phyloP scores from a whole-genome alignment of 305 asterid species.

The Solanum hybrid region DNA sequence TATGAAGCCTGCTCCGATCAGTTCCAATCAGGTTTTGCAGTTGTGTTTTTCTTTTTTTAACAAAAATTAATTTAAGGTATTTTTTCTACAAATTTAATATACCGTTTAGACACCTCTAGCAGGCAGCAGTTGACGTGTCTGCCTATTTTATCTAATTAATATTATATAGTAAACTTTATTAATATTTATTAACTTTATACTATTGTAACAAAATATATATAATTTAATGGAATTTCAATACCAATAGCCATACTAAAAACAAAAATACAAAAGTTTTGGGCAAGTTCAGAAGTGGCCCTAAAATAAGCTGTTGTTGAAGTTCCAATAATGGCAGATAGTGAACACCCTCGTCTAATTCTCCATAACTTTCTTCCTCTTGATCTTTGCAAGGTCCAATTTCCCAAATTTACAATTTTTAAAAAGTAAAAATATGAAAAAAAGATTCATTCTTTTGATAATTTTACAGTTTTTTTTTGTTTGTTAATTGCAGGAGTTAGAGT shows the following conservation, averaged over 20 bases:
- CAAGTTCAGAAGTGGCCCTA: neutral
- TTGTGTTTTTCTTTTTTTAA: neutral
- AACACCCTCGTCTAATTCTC: slow-evolving; percentile 59
- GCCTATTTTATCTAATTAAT: neutral
- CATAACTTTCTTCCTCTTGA: slow-evolving; percentile 46
- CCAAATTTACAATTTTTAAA: neutral
- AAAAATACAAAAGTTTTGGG: neutral
- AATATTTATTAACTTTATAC: too few relatives aligned
- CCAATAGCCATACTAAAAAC: neutral
- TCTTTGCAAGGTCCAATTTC: slow-evolving; percentile 53
- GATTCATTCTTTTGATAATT: neutral
- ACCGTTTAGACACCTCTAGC: neutral
- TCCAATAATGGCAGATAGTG: neutral
- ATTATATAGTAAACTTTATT: too few relatives aligned
- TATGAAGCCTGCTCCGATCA: neutral
- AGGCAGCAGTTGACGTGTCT: neutral
- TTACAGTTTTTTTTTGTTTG: neutral
- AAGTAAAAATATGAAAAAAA: neutral
- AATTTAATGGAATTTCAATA: too few relatives aligned
- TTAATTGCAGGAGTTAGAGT: slow-evolving; percentile 54
- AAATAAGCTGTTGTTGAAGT: neutral
- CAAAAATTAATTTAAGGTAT: neutral
- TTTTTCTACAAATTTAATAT: neutral
- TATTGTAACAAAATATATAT: too few relatives aligned
- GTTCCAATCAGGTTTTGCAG: neutral